These are phyloP conservation scores for Cladosporium sp. DNA, from an alignment of 2,329 filamentous ascomycete genomes.

Conservation along the genomic window DNA sequence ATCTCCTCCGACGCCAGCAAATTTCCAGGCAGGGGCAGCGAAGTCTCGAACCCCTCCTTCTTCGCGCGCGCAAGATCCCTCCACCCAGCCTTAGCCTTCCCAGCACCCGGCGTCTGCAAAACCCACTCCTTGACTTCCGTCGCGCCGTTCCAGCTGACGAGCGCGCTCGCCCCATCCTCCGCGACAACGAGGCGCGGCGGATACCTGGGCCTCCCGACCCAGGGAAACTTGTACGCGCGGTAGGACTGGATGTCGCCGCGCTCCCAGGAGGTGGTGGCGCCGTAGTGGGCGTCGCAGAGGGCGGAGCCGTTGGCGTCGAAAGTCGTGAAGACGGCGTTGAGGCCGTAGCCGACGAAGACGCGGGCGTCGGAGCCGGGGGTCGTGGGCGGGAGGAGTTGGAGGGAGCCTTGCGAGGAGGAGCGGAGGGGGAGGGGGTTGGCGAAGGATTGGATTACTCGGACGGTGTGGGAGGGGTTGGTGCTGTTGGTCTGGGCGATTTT, in stretches of 20 bases:
- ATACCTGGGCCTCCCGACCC: slow-evolving; percentile 20
- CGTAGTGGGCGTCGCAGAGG: slow-evolving; percentile 24
- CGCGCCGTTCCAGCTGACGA: slow-evolving; percentile 26
- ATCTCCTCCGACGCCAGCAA: too few species aligned
- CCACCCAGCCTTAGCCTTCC: slow-evolving; percentile 13
- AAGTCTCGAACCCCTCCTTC: slow-evolving; percentile 21
- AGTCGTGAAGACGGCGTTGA: slow-evolving; percentile 24
- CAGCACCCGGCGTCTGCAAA: slow-evolving; percentile 12
- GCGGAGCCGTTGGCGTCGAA: slow-evolving; percentile 20
- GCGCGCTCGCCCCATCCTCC: slow-evolving; percentile 9
- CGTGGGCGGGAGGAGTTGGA: slow-evolving; percentile 17
- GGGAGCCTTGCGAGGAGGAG: slow-evolving; percentile 22
- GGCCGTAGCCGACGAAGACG: slow-evolving; percentile 24
- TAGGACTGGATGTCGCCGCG: slow-evolving; percentile 25
- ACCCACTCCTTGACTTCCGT: slow-evolving; percentile 21
- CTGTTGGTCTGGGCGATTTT: slow-evolving; percentile 17
- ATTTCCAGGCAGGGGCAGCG: background rate
- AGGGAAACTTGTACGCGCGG: slow-evolving; percentile 22
- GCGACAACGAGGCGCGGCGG: slow-evolving; percentile 13
- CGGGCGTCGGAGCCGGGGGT: slow-evolving; percentile 10
- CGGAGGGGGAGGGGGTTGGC: slow-evolving; percentile 17
- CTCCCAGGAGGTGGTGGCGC: slow-evolving; percentile 21
- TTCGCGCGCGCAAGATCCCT: slow-evolving; percentile 12
- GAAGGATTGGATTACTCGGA: slow-evolving; percentile 19
- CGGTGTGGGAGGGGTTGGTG: slow-evolving; percentile 15